Evolutionary conservation across 1,284 basidiomycete genomes (phyloP).

Genomic region (Melanopsichium pennsylvanicum): DNA sequence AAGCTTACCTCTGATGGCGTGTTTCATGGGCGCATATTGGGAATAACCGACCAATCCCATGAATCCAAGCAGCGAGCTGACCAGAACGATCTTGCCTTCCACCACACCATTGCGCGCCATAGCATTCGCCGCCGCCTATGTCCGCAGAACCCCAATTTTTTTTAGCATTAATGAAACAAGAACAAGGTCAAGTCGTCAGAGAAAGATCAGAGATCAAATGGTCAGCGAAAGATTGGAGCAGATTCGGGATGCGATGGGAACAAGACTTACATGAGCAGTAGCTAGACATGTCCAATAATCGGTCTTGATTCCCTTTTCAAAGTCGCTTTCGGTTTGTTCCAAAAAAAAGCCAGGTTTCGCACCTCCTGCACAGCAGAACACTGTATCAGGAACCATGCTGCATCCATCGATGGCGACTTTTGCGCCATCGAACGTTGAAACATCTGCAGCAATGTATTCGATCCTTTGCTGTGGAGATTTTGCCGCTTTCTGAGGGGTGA

Average conservation of each 20-base stretch:
- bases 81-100: slow-evolving; percentile 78
- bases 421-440: slow-evolving; percentile 58
- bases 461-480: slow-evolving; percentile 25
- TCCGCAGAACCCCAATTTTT: no score
- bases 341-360: slow-evolving; percentile 76
- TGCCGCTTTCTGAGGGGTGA: slow-evolving; percentile 15
- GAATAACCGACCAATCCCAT: slow-evolving; percentile 85
- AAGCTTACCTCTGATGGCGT: slow-evolving; percentile 79
- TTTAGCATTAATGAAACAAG: no score
- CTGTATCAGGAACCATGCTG: slow-evolving; percentile 72
- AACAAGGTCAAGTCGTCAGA: no score
- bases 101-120: slow-evolving; percentile 74
- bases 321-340: slow-evolving; percentile 73
- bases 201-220: no score
- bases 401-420: slow-evolving; percentile 30
- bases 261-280: slow-evolving; percentile 78
- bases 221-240: no score
- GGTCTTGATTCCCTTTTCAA: slow-evolving; percentile 69
- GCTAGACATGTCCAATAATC: slow-evolving; percentile 73
- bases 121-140: slow-evolving; percentile 74
- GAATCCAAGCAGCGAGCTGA: slow-evolving; percentile 81
- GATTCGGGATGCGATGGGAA: no score
- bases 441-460: slow-evolving; percentile 52
- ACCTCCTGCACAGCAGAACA: slow-evolving; percentile 81
- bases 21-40: slow-evolving; percentile 86